Conservation (phyloP, 1,284 basidiomycete genomes). For the Pseudozyma pruni region DNA sequence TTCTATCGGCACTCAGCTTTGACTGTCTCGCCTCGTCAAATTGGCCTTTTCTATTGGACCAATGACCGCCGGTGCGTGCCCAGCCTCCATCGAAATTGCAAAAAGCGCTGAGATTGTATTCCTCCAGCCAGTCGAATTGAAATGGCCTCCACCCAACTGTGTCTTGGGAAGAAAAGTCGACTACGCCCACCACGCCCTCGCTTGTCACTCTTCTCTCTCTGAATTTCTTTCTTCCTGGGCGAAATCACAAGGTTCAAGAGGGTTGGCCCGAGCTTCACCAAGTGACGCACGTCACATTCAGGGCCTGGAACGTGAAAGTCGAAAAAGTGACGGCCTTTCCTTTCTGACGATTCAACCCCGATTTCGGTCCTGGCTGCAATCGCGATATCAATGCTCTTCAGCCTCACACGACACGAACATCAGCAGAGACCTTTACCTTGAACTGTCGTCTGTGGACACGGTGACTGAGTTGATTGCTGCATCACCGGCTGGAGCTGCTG, state of each 20-base stretch:
- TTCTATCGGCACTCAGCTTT: too few species aligned
- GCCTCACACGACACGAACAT: conserved; percentile 4
- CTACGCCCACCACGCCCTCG: conserved; percentile 7
- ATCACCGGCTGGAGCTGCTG: too few species aligned
- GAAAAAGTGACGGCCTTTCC: not conserved
- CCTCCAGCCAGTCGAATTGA: not conserved
- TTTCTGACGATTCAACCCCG: not conserved
- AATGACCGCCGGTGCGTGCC: too few species aligned
- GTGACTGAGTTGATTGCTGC: too few species aligned
- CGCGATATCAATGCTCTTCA: conserved; percentile 1
- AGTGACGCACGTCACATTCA: conserved; percentile 7
- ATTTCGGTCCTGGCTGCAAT: not conserved
- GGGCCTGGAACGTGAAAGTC: conserved; percentile 6
- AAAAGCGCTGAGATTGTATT: too few species aligned
- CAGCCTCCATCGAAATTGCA: too few species aligned
- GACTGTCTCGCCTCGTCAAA: too few species aligned
- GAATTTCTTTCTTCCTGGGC: not conserved
- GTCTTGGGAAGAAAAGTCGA: too few species aligned
- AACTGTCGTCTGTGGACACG: too few species aligned
- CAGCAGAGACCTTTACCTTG: too few species aligned
- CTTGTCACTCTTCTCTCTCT: not conserved
- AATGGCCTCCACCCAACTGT: not conserved
- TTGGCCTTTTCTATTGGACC: too few species aligned
- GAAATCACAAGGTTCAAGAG: not conserved
- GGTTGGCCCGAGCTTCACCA: conserved; percentile 15